Base-by-base conservation (phyloP, 345 rosid genomes). In the Isatis tinctoria region DNA sequence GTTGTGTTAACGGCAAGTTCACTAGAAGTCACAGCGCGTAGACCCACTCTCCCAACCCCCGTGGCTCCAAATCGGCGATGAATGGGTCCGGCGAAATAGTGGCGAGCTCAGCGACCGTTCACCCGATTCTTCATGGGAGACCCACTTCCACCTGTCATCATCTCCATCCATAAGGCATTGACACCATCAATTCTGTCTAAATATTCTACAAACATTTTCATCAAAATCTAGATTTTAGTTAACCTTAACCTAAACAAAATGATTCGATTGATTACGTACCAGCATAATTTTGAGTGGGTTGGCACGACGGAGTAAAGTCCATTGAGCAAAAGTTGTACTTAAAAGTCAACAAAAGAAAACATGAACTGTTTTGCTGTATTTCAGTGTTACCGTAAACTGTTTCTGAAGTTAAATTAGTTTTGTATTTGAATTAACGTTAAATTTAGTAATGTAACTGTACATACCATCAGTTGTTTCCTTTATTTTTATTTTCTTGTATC, bases 1-100 rank as follows among this genome's bases (percentile, higher is more conserved):
- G 72, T 77, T 65, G 67, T 57, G 16, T 39, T 48, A 70, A 77
- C 76, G 80, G 80, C 75, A 76, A 56, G 72, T 76, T 77, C 76
- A 64, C 67, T 47, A 65, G 5, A 69, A 53, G 75, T 54, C 70
- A 54, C 43, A 8, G 70, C 56, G 67, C 72, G 80, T 70, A 45
- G 53, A 0, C 28, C 72, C 76, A 65, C 80, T 47, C 61, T 77
- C 43, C 12, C 16, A 60, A 45, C 62, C 62, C 40, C 56, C 53
- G 48, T 65, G 67, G 62, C 28, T 60, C 36, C 41, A 16, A 5
- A 64, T 57, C 75, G 67, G 54, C 26, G 65, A 32, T 26, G 56
- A 3, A 41, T 62, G 79, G 74, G 79, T 69, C 74, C 79, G 74
- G 70, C 27, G 7, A 43, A 22, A 51, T 32, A 49, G 62, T 60